Base-by-base conservation (phyloP, 2,329 filamentous ascomycete genomes). In the Lachnellula subtilissima region DNA sequence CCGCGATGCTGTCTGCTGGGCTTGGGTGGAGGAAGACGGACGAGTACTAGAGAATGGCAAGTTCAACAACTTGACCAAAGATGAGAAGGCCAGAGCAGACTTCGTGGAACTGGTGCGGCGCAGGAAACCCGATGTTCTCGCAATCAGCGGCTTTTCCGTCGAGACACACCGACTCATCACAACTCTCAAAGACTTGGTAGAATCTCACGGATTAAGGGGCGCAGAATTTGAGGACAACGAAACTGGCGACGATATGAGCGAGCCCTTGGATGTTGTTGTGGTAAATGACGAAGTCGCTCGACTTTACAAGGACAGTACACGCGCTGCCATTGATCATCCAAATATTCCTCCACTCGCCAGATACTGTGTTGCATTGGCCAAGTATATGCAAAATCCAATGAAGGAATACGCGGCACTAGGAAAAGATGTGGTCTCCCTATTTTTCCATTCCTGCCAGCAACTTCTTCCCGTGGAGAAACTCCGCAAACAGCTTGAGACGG, bases 271-370 rank as follows among this genome's bases (percentile, higher is more conserved):
- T 57, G 88, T 97, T 9, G 79, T 97, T 32, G 84, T 96, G 53
- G 89, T 97, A 60, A 97, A 97, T 65, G 94, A 99, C 66, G 94
- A 99, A 74, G 91, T 97, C 50, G 94, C 94, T n/a, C 85, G 94
- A 46, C 81, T 97, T 4, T 99, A 97, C 75, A 92, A 97, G 73
- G 90, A 91, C 66, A 97, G 91, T 70, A 83, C 86, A 14, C 85
- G 92, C 43, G 92, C 89, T 11, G 78, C 82, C 49, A 76, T 82
- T 11, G 93, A 97, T 61, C 90, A 96, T 68, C 91, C 94, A 5
- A 86, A 86, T 12, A 79, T 96, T 32, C 82, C 84, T 52, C 84
- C 90, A 6, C 78, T 96, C 51, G 89, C 88, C 1, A 84, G 91
- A 65, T 99, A 99, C 74, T 96, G 92, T 70, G 85, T 96, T 62